A percentile compares a stretch with the other conserved stretches of the same genome.
Conservation (phyloP, 148 eudicot genomes). For the Linanthus parryae region DNA sequence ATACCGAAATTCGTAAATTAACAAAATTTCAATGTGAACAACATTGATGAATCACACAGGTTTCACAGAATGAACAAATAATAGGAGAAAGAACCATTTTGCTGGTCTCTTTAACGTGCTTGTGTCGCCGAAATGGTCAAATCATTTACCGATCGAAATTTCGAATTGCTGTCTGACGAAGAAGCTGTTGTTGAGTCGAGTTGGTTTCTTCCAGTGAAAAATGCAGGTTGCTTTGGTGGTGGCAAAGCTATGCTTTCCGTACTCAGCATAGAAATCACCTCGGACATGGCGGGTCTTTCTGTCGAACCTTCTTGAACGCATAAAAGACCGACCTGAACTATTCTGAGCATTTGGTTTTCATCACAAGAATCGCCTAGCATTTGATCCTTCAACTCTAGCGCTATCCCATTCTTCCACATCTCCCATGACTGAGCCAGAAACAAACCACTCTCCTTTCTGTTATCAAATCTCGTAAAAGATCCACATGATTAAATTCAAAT, state of each 20-base stretch:
- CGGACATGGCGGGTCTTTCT: slow-evolving; percentile 30
- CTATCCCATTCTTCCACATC: slow-evolving; percentile 27
- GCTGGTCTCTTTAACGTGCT: slow-evolving; percentile 19
- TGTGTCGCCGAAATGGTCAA: slow-evolving; percentile 20
- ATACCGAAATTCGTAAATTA: no score
- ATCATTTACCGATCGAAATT: slow-evolving; percentile 12
- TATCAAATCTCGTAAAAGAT: no score
- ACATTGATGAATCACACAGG: no score
- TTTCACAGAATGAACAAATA: no score
- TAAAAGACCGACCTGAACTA: slow-evolving; percentile 30
- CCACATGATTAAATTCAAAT: no score
- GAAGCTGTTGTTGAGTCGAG: background rate
- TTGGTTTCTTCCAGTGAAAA: slow-evolving; percentile 24
- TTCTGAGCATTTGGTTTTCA: slow-evolving; percentile 13
- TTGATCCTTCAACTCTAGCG: slow-evolving; percentile 24
- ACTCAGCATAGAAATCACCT: slow-evolving; percentile 23
- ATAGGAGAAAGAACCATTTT: no score
- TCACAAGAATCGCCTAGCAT: slow-evolving; percentile 5
- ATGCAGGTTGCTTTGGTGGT: slow-evolving; percentile 26
- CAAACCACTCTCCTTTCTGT: no score
- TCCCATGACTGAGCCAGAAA: slow-evolving; percentile 30
- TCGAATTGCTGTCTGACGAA: slow-evolving; percentile 2
- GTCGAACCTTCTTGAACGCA: slow-evolving; percentile 31
- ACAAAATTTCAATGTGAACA: no score
- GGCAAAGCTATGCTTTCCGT: slow-evolving; percentile 21